Base-by-base conservation (phyloP, 2,329 filamentous ascomycete genomes). In the Cladophialophora bantiana region DNA sequence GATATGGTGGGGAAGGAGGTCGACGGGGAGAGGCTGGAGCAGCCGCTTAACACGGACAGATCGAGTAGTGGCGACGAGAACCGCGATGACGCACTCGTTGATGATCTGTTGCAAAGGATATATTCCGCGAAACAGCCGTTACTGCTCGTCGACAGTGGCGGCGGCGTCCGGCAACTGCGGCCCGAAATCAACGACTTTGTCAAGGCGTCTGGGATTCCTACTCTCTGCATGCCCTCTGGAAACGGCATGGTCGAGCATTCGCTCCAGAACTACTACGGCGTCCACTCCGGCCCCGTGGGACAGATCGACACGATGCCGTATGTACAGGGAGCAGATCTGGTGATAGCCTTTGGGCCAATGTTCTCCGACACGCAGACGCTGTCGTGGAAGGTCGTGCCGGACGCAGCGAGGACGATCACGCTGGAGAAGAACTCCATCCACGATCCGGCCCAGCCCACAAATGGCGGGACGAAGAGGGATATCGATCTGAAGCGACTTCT, bases 181-280 rank as follows among this genome's bases (percentile, higher is more conserved):
- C 78, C 87, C 0, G 92, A 95, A 77, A 88, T 93, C 18, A 88
- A 91, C 72, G 85, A 86, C 7, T 82, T 97, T 15, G 82, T 96
- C 59, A 83, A 89, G 67, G 91, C 89, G 77, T 91, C 91, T 0
- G 83, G 87, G 3, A 82, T 96, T 7, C 93, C 93, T 4, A 90
- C 91, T 0, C 96, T 95, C 73, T 91, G 94, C n/a, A 90, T 92
- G 0, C 92, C 93, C 2, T 96, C 96, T 90, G 93, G 93, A 55
- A 96, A 96, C 80, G 87, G 92, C 18, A 90, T 91, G 20, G 86
- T 97, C 55, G 86, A 95, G 73, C 93, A 97, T 78, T 86, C 85
- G 1, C 84, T 90, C 55, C 82, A 85, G n/a, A 90, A 87, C 74
- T 96, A 90, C 72, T 91, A 91, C 26, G 93, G 93, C 70, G 91